Conservation (phyloP, 441 rosid species). For the Aquilaria agallochum region DNA sequence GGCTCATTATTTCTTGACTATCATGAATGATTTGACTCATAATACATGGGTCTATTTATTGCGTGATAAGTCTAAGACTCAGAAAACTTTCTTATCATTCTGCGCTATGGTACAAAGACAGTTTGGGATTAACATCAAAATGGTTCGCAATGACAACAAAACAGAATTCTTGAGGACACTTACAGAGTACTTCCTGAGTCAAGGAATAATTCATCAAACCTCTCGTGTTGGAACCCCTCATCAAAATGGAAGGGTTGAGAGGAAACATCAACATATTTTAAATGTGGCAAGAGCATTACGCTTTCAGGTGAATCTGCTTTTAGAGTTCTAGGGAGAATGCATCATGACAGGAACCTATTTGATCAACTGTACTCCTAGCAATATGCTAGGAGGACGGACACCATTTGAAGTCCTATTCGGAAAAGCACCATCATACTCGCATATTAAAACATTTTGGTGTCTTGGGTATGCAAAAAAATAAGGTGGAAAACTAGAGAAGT, state of each 20-base stretch:
- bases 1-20: neutral
- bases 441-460: neutral
- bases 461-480: constrained; percentile 1
- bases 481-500: too few relatives aligned
- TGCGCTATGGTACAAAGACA: neutral
- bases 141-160: neutral
- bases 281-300: neutral
- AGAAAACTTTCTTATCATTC: neutral
- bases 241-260: constrained; percentile 2
- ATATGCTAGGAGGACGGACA: neutral
- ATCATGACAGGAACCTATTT: neutral
- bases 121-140: neutral
- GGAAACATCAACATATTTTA: constrained; percentile 5
- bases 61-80: neutral
- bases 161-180: neutral
- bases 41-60: neutral
- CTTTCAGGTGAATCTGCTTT: neutral
- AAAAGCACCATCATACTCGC: neutral
- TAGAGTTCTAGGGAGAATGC: constrained; percentile 3
- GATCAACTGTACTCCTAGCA: neutral
- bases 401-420: constrained; percentile 8
- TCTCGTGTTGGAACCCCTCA: constrained; percentile 2
- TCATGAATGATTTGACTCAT: constrained; percentile 5
- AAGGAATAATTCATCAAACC: neutral
- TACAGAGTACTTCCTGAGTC: too few relatives aligned